Evolutionary conservation across 2,329 filamentous ascomycete genomes (phyloP).

Genomic region (Diaporthe capsici): DNA sequence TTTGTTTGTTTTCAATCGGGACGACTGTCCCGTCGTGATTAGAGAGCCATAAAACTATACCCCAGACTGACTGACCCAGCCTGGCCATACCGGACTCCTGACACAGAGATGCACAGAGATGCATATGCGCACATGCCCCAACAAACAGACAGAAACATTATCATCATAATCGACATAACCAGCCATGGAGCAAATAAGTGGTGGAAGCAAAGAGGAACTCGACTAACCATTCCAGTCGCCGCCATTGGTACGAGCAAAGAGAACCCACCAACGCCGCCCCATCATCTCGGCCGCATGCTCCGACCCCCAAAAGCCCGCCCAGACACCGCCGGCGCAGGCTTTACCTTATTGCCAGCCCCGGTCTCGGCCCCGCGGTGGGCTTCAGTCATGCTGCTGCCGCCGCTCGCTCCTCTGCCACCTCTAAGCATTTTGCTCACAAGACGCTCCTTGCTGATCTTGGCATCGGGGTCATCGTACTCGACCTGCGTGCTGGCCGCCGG

Average conservation of each 20-base stretch:
- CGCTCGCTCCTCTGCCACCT: conserved; percentile 31
- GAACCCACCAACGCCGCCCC: too few relatives aligned
- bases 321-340: background rate
- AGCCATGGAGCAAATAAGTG: background rate
- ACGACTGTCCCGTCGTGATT: background rate
- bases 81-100: background rate
- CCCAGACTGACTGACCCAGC: background rate
- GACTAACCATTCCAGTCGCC: background rate
- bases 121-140: too few relatives aligned
- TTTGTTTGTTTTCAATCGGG: background rate
- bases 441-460: conserved; percentile 58
- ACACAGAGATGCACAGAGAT: background rate
- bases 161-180: conserved; percentile 13
- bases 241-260: background rate
- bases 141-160: background rate
- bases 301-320: conserved; percentile 14
- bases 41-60: background rate
- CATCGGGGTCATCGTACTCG: conserved; percentile 66
- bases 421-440: conserved; percentile 61
- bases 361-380: conserved; percentile 10
- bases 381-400: background rate
- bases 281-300: conserved; percentile 39
- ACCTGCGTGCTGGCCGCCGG: conserved; percentile 65
- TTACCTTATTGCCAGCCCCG: conserved; percentile 25
- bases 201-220: background rate